Percentiles rank a stretch among this genome's conserved stretches.
Conservation (phyloP, 768 basidiomycete species). For the Cystobasidium onofrii region DNA sequence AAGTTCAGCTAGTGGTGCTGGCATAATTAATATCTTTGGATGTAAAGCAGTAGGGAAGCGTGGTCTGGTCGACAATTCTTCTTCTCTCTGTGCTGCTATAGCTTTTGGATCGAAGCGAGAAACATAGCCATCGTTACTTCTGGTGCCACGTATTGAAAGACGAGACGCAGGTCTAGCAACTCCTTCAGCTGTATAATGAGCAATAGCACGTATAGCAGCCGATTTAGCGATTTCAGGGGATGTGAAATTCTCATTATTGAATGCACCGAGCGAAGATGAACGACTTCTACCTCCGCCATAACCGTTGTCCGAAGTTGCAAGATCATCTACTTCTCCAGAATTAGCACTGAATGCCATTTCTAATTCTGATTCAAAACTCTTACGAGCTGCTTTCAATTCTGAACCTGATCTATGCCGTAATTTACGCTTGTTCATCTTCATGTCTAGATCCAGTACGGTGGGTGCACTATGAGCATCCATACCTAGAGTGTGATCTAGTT, state of each 20-base stretch:
- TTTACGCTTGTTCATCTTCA: background rate
- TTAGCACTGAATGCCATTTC: slow-evolving; percentile 10
- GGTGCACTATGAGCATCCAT: background rate
- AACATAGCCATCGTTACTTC: background rate
- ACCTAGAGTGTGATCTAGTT: background rate
- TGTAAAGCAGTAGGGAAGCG: slow-evolving; percentile 22
- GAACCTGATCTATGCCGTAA: background rate
- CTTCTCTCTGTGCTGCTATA: slow-evolving; percentile 7
- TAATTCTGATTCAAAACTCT: slow-evolving; percentile 14
- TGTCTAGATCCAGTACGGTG: background rate
- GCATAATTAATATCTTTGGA: slow-evolving; percentile 23
- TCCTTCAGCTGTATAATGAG: slow-evolving; percentile 6
- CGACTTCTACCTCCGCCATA: slow-evolving; percentile 11
- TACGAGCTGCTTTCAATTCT: background rate
- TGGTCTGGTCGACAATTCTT: background rate
- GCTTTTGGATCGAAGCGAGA: slow-evolving; percentile 32
- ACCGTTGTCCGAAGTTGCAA: background rate
- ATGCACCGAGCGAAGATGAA: background rate
- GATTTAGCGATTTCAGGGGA: background rate
- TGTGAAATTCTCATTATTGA: background rate
- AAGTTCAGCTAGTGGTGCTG: slow-evolving; percentile 21
- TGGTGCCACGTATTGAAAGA: background rate
- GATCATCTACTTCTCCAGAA: background rate
- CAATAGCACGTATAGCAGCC: background rate
- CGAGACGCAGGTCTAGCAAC: slow-evolving; percentile 8